A percentile compares a stretch with the other conserved stretches of the same genome.
These are phyloP conservation scores for Arabidopsis arenosa DNA, from an alignment of 345 rosid species.

Conservation along the genomic window DNA sequence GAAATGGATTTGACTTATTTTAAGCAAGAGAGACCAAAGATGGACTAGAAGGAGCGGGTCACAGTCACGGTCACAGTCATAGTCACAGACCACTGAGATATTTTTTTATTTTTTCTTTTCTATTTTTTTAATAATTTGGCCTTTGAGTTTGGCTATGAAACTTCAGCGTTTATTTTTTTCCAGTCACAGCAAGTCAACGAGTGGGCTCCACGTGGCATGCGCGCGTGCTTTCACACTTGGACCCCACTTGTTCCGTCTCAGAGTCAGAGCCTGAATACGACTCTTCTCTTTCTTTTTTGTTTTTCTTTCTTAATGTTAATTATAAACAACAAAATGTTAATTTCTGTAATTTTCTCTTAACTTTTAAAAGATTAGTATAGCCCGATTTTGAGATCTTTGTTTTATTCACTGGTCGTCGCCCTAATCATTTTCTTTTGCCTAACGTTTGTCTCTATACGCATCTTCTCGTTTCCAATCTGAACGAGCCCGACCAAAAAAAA, in stretches of 20 bases:
- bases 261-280: conserved; percentile 51
- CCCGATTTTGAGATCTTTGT: background rate
- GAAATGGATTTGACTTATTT: conserved; percentile 49
- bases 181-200: conserved; percentile 37
- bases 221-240: conserved; percentile 47
- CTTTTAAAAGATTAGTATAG: background rate
- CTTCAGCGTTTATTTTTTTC: conserved; percentile 32
- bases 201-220: conserved; percentile 56
- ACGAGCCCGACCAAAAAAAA: conserved; percentile 5
- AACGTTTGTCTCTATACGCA: conserved; percentile 25
- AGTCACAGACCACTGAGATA: conserved; percentile 34
- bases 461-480: conserved; percentile 17
- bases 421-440: conserved; percentile 31
- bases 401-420: conserved; percentile 13
- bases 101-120: background rate
- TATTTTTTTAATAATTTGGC: conserved; percentile 1
- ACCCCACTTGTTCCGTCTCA: conserved; percentile 47
- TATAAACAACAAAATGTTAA: background rate
- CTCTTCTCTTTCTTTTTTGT: conserved; percentile 17
- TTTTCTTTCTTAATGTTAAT: background rate
- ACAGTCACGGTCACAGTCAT: conserved; percentile 38
- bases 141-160: conserved; percentile 33
- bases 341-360: background rate
- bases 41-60: conserved; percentile 29
- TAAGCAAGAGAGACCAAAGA: conserved; percentile 14